Conservation (phyloP, 192 early-diverging fungal species). For the Rhizophagus prolifer region DNA sequence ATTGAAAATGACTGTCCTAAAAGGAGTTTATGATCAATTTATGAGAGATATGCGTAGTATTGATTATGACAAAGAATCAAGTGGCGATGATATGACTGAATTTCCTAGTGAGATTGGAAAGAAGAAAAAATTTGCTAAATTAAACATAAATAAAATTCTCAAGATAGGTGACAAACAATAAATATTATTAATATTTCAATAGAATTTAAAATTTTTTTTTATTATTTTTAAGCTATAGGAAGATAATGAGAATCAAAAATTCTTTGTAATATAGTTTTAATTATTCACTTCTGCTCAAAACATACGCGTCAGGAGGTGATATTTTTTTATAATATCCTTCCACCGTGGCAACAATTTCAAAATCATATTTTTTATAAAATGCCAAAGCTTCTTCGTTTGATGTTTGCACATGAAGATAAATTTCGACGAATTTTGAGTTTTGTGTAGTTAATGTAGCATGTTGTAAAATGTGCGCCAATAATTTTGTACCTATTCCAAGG, state of each 20-base stretch:
- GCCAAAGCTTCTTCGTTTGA: slow-evolving; percentile 75
- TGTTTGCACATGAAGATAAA: slow-evolving; percentile 86
- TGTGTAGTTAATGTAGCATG: slow-evolving; percentile 42
- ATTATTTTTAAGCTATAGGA: neutral
- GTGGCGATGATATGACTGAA: slow-evolving; percentile 20
- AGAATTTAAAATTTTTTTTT: neutral
- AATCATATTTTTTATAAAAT: slow-evolving; percentile 84
- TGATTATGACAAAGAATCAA: slow-evolving; percentile 23
- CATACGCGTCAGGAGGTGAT: slow-evolving; percentile 78
- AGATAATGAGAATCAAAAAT: neutral
- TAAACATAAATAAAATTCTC: slow-evolving; percentile 23
- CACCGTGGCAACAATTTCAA: slow-evolving; percentile 55
- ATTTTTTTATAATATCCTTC: slow-evolving; percentile 84
- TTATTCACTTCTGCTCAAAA: neutral
- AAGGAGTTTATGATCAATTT: slow-evolving; percentile 47
- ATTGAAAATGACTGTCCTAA: slow-evolving; percentile 44
- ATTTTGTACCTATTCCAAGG: slow-evolving; percentile 69
- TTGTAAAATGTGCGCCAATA: slow-evolving; percentile 61
- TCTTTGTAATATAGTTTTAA: neutral
- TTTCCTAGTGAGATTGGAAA: slow-evolving; percentile 23
- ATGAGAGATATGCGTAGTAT: slow-evolving; percentile 35
- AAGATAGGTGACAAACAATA: slow-evolving; percentile 18
- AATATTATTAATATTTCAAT: neutral
- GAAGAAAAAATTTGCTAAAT: slow-evolving; percentile 28
- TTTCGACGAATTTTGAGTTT: slow-evolving; percentile 44